Base-by-base conservation (phyloP, 2,329 filamentous ascomycete species). In the Rhynchosporium graminicola region DNA sequence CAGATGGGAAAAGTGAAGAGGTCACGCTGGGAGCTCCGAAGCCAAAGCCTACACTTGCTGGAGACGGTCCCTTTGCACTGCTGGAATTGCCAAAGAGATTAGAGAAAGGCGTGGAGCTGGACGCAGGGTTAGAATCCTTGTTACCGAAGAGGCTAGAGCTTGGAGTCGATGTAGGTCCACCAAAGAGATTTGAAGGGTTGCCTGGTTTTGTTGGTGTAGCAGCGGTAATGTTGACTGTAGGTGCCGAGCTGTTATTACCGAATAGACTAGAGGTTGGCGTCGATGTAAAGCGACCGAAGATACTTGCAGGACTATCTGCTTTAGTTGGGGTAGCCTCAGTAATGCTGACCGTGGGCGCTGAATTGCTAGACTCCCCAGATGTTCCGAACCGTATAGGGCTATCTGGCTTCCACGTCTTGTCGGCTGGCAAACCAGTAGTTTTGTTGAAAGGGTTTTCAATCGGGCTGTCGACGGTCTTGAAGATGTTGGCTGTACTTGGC, bases 401-500 rank as follows among this genome's bases (percentile, higher is more conserved):
- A 60, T 77, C 75, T 8, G 78, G 75, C 46, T 77, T 81, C 80
- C 80, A 83, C 0, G 79, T 82, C 52, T 82, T 77, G 67, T 82
- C 77, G 26, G 71, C 67, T 1, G 75, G 69, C 28, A 69, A 66
- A 61, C 50, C 56, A 48, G 55, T 20, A 36, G 64, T 40, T 8
- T 67, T 67, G n/a, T 51, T 66, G 33, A 67, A 52, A 42, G 61
- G 63, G 26, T 47, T 63, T 6, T 59, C 54, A 28, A 71, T 71
- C 2, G 65, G 58, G 60, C 63, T 71, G 20, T 60, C 67, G 9
- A 42, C 55, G 7, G 65, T 59, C 51, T 62, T 59, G 60, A 67
- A 68, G 5, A 65, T 58, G 40, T 64, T 67, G 13, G 61, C 31
- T 9, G 64, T 73, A 64, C 59, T 74, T 69, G 65, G 65, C 31